Base-by-base conservation (phyloP, 2,329 filamentous ascomycete genomes). In the Aspergillus cejpii region DNA sequence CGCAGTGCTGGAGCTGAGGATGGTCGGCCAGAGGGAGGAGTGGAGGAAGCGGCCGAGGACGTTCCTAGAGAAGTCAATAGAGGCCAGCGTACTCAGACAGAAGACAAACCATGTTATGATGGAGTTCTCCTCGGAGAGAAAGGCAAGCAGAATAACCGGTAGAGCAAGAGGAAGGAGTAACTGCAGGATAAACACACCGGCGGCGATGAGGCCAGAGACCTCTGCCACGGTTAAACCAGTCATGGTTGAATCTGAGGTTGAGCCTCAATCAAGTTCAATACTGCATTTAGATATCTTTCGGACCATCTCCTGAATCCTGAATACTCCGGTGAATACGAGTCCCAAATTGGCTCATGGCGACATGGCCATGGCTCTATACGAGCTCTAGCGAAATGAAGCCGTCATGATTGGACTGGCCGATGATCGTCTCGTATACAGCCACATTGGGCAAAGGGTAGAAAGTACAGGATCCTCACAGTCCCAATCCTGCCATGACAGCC, bases 151-250 rank as follows among this genome's bases (percentile, higher is more conserved):
- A 11, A 69, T 60, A 14, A 67, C 54, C 0, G 63, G 61, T 5
- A 71, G 50, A 12, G 61, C 61, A 37, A 62, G 63, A 2, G 68
- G 65, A 28, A 63, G 55, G 26, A 65, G 56, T 34, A 69, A 50
- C 47, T 66, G 65, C n/a, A 69, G 49, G 12, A 68, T 28, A 43
- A 64, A 63, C 24, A 70, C 55, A 10, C 51, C 63, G 2, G 65
- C 64, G 17, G 67, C 66, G 38, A 72, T 69, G 29, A 69, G 58
- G 42, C 66, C 69, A 28, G 68, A 67, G 12, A 69, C 64, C 43
- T 69, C 55, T 37, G 63, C 66, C 24, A 71, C 55, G 2, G 65
- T 68, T 20, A 64, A 24, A 5, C 15, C 21, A 24, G 37, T 44
- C 28, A 17, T 15, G n/a, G 46, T 29, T 7, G 27, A 24, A 5